A percentile compares a stretch with the other conserved stretches of the same genome.
phyloP scores from a whole-genome alignment of 768 basidiomycete species.

The Leucosporidium yakuticum region DNA sequence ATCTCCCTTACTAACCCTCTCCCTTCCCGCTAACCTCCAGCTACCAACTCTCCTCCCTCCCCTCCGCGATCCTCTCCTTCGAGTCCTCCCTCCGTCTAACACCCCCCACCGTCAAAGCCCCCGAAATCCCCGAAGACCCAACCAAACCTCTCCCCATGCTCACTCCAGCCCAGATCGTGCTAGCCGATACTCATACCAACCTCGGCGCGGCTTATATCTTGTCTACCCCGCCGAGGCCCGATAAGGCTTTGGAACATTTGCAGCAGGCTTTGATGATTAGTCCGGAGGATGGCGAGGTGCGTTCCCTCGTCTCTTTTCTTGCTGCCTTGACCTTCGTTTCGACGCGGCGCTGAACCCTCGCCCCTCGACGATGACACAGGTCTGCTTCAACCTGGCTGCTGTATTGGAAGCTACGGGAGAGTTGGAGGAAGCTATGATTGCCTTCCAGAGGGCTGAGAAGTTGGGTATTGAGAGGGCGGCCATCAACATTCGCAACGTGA shows the following conservation, averaged over 20 bases:
- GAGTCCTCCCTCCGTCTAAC: constrained; percentile 15
- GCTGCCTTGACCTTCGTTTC: too few relatives aligned
- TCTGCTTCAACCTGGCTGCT: constrained; percentile 32
- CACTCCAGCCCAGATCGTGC: constrained; percentile 29
- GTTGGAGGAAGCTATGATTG: constrained; percentile 42
- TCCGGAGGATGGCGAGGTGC: constrained; percentile 32
- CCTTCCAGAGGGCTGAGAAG: constrained; percentile 42
- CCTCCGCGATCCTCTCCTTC: constrained; percentile 24
- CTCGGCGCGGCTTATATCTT: constrained; percentile 46
- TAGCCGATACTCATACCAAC: constrained; percentile 45
- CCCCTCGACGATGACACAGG: constrained; percentile 1
- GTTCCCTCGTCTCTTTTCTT: neutral
- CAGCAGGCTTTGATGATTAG: constrained; percentile 36
- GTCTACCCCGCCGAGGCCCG: constrained; percentile 43
- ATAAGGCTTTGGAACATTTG: constrained; percentile 44
- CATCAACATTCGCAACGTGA: constrained; percentile 44
- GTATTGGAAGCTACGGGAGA: constrained; percentile 36
- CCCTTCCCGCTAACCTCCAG: neutral
- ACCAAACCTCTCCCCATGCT: constrained; percentile 20
- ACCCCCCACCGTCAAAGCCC: constrained; percentile 7
- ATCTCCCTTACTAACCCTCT: neutral
- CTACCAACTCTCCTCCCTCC: constrained; percentile 24
- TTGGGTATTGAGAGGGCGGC: constrained; percentile 44
- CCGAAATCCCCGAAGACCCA: constrained; percentile 10
- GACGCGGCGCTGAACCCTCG: too few relatives aligned